Evolutionary conservation across 2,329 filamentous ascomycete species (phyloP), one percentile per base, ranked within the genome.

Genomic region (Stachybotrys echinatus): DNA sequence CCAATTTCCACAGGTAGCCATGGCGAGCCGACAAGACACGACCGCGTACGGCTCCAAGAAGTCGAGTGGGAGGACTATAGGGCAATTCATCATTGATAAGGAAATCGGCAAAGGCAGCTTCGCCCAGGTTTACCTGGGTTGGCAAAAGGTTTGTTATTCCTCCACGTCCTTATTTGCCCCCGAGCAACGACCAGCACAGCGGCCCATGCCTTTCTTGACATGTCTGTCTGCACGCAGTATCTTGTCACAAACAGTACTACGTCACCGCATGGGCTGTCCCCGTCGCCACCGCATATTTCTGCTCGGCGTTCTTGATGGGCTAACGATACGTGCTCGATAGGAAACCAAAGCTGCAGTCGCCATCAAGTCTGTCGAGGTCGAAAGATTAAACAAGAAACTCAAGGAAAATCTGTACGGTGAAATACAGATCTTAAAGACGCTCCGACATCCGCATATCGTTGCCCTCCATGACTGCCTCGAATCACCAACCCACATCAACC

Each of bases 81-180:
- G 91, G 58, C 84, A 87, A 63, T 96, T 95, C 70, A 80, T 81
- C 61, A 85, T 92, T 62, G 83, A 91, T 60, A 85, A 88, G 59
- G 89, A 96, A 73, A 96, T 97, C 66, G 94, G 94, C 55, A 94
- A 94, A 73, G 94, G 94, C 55, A 97, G 94, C 74, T 99, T 97
- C 75, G 94, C 94, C 57, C 91, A 91, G 58, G 94, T 99, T 58
- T 97, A 94, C 68, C 83, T 88, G 66, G 91, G 89, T 56, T 84
- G 85, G 60, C 89, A 95, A 72, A 87, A 87, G 73, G 91, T 95
- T 52, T 45, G 57, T 19, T 48, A 37, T 44, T 27, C 49, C 40
- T 50, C 12, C 38, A n/a, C 31, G 31, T 37, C 31, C 31, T 8
- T 37, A 17, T 37, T n/a, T n/a, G n/a, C n/a, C n/a, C n/a, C n/a